A percentile compares a stretch with the other conserved stretches of the same genome.
These are phyloP conservation scores for Vaccinium corymbosum DNA, from an alignment of 148 eudicot species.

Conservation along the genomic window DNA sequence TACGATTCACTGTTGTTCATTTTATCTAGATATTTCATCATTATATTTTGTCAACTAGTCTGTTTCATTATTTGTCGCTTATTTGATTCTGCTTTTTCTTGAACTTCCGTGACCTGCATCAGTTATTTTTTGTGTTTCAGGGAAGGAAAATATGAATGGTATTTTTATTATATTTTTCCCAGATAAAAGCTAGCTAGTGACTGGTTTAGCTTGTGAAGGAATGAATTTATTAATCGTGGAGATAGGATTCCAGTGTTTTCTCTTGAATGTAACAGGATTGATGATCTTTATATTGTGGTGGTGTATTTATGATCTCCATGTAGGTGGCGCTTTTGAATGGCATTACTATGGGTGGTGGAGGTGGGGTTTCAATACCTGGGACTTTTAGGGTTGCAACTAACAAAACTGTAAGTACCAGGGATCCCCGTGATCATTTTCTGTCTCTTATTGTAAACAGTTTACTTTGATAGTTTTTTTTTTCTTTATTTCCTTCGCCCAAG, in stretches of 20 bases:
- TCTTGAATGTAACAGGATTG: neutral
- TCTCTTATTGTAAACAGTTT: neutral
- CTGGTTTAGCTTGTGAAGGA: neutral
- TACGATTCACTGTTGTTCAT: neutral
- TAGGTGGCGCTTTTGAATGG: constrained; percentile 88
- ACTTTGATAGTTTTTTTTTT: neutral
- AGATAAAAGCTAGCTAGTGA: neutral
- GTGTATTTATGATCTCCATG: constrained; percentile 17
- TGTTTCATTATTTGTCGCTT: neutral
- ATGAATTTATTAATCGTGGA: neutral
- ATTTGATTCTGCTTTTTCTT: neutral
- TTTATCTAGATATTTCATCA: neutral
- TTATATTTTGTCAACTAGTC: neutral
- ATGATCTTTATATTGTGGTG: constrained; percentile 10
- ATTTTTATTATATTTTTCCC: neutral
- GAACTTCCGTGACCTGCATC: neutral
- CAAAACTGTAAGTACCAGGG: constrained; percentile 55
- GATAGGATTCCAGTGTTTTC: neutral
- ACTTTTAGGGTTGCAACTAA: constrained; percentile 87
- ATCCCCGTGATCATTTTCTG: constrained; percentile 2
- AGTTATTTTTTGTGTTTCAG: neutral
- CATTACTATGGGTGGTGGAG: constrained; percentile 90
- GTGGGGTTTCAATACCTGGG: constrained; percentile 82
- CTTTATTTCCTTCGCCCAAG: neutral
- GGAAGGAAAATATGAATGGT: neutral